Evolutionary conservation across 2,329 filamentous ascomycete species (phyloP).

Genomic region (Beauveria australis): DNA sequence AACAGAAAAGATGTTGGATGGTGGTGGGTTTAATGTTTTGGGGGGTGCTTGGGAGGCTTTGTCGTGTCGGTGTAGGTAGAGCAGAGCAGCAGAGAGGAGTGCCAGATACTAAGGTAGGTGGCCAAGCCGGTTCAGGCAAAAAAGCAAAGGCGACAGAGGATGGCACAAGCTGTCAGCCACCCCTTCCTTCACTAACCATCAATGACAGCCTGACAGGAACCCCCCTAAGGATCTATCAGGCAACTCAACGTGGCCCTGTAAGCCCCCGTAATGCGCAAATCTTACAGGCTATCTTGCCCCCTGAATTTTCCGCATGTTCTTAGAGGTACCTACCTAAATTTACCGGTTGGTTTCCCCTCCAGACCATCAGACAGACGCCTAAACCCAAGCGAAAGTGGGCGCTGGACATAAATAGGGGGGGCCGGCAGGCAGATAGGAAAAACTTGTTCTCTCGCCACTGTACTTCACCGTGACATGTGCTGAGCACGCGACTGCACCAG

Average conservation of each 20-base stretch:
- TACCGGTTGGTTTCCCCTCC: not conserved
- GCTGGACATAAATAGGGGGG: constrained; percentile 9
- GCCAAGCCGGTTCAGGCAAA: not conserved
- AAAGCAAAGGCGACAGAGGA: not conserved
- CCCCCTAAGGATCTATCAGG: not conserved
- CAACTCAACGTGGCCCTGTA: not conserved
- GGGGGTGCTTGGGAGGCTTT: not conserved
- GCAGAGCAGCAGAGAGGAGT: not conserved
- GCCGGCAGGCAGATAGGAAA: not conserved
- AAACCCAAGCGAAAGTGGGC: not conserved
- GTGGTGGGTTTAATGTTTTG: constrained; percentile 9
- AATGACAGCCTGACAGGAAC: not conserved
- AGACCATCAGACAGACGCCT: not conserved
- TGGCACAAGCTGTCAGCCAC: not conserved
- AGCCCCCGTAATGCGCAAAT: not conserved
- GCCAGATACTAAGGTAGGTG: not conserved
- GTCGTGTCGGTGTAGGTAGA: constrained; percentile 5
- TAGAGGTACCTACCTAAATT: not conserved
- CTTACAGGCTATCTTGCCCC: not conserved
- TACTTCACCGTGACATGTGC: not conserved
- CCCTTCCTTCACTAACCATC: not conserved
- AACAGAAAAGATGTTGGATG: constrained; percentile 10
- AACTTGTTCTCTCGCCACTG: not conserved
- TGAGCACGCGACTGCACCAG: constrained; percentile 8
- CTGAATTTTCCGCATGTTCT: not conserved